Conservation (phyloP, 768 basidiomycete species). For the Boletellus ananas region DNA sequence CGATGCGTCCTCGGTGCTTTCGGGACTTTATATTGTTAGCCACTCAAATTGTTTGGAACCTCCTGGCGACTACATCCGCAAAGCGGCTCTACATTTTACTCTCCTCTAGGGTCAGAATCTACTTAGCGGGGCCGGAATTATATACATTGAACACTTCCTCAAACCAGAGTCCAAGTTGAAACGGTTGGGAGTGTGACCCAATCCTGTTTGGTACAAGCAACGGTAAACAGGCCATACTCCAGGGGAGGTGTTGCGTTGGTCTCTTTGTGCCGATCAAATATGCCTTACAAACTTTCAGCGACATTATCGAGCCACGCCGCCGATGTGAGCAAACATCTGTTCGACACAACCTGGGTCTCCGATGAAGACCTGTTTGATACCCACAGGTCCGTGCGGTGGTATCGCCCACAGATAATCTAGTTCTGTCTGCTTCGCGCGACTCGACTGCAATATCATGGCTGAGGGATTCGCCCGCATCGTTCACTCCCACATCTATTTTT, state of each 20-base stretch:
- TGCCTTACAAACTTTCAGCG: constrained; percentile 78
- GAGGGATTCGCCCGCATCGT: constrained; percentile 46
- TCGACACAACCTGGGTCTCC: not conserved
- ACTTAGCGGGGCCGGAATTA: no score
- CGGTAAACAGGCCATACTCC: not conserved
- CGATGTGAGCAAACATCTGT: constrained; percentile 51
- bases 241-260: not conserved
- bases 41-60: no score
- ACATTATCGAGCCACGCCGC: constrained; percentile 65
- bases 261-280: constrained; percentile 21
- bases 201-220: not conserved
- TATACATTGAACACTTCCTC: no score
- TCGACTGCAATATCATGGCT: constrained; percentile 86
- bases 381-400: constrained; percentile 77
- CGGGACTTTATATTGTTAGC: no score
- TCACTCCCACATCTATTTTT: constrained; percentile 51
- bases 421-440: constrained; percentile 92
- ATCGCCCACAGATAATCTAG: constrained; percentile 69
- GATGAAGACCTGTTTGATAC: constrained; percentile 13
- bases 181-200: no score
- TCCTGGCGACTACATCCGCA: no score
- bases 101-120: no score
- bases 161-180: no score
- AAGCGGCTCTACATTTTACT: no score
- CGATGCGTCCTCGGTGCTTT: no score